Conservation (phyloP, 495 filamentous ascomycete genomes). For the Neurospora sp. region DNA sequence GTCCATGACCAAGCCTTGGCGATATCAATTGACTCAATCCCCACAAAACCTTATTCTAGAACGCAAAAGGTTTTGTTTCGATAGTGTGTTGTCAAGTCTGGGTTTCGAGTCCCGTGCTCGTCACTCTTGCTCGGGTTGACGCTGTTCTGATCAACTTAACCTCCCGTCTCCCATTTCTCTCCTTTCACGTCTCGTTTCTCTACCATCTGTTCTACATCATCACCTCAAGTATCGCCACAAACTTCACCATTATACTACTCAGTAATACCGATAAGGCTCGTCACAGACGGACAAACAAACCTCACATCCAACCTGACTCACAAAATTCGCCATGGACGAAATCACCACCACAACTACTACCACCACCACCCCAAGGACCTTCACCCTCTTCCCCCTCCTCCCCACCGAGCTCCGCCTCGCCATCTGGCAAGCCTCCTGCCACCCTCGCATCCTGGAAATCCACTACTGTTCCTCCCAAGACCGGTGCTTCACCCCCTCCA, state of each 20-base stretch:
- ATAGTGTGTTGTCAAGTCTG: not conserved
- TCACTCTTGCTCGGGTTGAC: not conserved
- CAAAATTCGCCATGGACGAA: not conserved
- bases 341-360: not conserved
- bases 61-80: not conserved
- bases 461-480: slow-evolving; percentile 23
- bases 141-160: not conserved
- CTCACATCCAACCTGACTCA: not conserved
- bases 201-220: not conserved
- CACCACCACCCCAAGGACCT: slow-evolving; percentile 14
- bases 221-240: not conserved
- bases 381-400: slow-evolving; percentile 31
- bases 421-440: slow-evolving; percentile 35
- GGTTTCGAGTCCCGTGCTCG: not conserved
- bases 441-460: slow-evolving; percentile 32
- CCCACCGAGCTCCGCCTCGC: slow-evolving; percentile 40
- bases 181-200: not conserved
- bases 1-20: not conserved
- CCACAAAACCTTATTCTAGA: not conserved
- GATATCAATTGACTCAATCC: not conserved
- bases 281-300: not conserved
- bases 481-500: slow-evolving; percentile 25
- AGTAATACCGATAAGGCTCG: not conserved
- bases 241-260: not conserved
- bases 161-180: not conserved